Evolutionary conservation across 768 basidiomycete species (phyloP), one percentile per base, ranked within the genome.

Genomic region (Tulasnella sp.): DNA sequence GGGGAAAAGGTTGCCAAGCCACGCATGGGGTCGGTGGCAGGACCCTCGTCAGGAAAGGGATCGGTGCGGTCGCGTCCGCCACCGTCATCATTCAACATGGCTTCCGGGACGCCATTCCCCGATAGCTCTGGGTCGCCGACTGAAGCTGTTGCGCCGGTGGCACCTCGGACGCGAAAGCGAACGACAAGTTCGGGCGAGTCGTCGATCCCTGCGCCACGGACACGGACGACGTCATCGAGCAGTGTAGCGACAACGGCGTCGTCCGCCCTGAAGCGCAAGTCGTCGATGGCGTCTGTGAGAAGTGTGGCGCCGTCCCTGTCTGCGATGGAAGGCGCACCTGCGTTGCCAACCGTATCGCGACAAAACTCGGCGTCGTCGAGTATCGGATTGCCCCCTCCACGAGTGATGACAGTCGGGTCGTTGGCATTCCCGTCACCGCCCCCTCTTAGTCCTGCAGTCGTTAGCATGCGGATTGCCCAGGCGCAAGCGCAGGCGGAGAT

Each of bases 341-440:
- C 46, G n/a, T 29, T 48, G 14, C 35, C 52, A 17, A 21, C 52
- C n/a, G 29, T 40, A 12, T 23, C 36, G 14, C 34, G 35, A 1
- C 52, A 36, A 9, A 29, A 36, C 14, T 29, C 39, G 23, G 29
- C 7, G 52, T 40, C 39, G 25, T 43, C 41, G 7, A 49, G 21
- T 29, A 29, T 27, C 5, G 23, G 21, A 49, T 29, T 29, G 27
- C 48, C 48, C 15, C 48, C 48, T 25, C 15, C 41, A 19, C 17
- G n/a, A 6, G 15, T 39, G 25, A 57, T 57, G 55, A 57, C 55
- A n/a, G 55, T 57, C 25, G 55, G 55, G 31, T 49, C 55, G 3
- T 32, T 57, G 8, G 40, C 55, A 11, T 57, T 57, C 42, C 55
- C 55, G 11, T 57, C 55, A 14, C 55, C 55, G 8, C 55, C 55